Conservation (phyloP, 352 stramenopile species). For the Pythium grandisporangium region DNA sequence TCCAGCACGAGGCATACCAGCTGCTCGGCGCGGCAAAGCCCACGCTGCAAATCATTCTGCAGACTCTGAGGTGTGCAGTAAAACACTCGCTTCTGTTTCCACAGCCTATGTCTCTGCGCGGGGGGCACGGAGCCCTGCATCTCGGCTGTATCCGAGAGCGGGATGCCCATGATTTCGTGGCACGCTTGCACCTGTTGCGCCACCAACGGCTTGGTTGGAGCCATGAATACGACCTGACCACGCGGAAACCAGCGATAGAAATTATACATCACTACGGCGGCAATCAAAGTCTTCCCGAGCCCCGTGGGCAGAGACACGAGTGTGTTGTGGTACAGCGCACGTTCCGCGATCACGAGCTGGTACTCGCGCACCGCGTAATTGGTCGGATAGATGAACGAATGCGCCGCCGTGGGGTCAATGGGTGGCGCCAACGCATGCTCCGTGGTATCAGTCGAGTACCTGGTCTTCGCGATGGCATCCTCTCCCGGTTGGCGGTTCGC, state of each 20-base stretch:
- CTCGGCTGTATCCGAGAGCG: constrained; percentile 73
- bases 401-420: constrained; percentile 53
- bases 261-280: constrained; percentile 99
- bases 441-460: constrained; percentile 36
- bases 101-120: constrained; percentile 73
- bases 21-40: constrained; percentile 57
- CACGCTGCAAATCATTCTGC: constrained; percentile 91
- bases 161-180: constrained; percentile 92
- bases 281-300: constrained; percentile 99
- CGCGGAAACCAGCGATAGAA: constrained; percentile 97
- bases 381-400: constrained; percentile 81
- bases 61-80: constrained; percentile 99
- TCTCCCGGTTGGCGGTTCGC: constrained; percentile 27
- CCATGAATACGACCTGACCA: constrained; percentile 96
- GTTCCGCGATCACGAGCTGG: constrained; percentile 91
- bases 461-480: constrained; percentile 37
- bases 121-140: constrained; percentile 78
- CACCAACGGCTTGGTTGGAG: constrained; percentile 97
- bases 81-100: constrained; percentile 92
- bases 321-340: constrained; percentile 95
- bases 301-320: constrained; percentile 98
- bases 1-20: constrained; percentile 97
- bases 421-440: constrained; percentile 1
- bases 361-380: constrained; percentile 92
- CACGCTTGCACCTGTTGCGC: constrained; percentile 97